A percentile compares a stretch with the other conserved stretches of the same genome.
Evolutionary conservation across 2,329 filamentous ascomycete species (phyloP).

Genomic region (Knoxdaviesia proteae): DNA sequence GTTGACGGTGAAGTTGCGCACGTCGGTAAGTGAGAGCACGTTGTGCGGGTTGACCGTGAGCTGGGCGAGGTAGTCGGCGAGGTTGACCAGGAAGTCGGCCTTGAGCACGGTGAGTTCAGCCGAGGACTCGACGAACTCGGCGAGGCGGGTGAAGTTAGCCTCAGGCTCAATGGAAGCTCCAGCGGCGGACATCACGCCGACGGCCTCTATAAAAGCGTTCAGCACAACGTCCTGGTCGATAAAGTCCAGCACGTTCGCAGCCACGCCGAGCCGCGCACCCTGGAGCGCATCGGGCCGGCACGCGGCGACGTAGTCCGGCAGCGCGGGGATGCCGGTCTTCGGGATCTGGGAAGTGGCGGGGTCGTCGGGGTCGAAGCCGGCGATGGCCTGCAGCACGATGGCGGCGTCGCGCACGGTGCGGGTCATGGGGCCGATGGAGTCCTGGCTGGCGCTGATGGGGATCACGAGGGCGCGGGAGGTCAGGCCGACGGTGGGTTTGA

Average conservation of each 20-base stretch:
- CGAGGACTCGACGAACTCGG: neutral
- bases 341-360: constrained; percentile 44
- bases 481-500: constrained; percentile 47
- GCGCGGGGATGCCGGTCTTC: constrained; percentile 12
- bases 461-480: constrained; percentile 42
- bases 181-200: too few relatives aligned
- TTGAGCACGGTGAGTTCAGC: constrained; percentile 21
- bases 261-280: constrained; percentile 41
- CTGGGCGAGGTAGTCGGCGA: constrained; percentile 33
- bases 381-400: constrained; percentile 40
- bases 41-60: constrained; percentile 36
- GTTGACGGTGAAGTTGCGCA: constrained; percentile 32
- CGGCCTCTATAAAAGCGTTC: constrained; percentile 12
- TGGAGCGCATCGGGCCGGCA: constrained; percentile 29
- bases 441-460: constrained; percentile 42
- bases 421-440: constrained; percentile 45
- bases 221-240: constrained; percentile 26
- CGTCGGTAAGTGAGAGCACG: constrained; percentile 26
- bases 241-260: constrained; percentile 32
- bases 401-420: constrained; percentile 45
- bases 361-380: constrained; percentile 36
- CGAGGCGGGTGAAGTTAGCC: constrained; percentile 15
- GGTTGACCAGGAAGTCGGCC: constrained; percentile 36
- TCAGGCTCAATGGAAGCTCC: constrained; percentile 41
- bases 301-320: constrained; percentile 38